Base-by-base conservation (phyloP, 2,329 filamentous ascomycete genomes). In the Samsoniella hepiali region DNA sequence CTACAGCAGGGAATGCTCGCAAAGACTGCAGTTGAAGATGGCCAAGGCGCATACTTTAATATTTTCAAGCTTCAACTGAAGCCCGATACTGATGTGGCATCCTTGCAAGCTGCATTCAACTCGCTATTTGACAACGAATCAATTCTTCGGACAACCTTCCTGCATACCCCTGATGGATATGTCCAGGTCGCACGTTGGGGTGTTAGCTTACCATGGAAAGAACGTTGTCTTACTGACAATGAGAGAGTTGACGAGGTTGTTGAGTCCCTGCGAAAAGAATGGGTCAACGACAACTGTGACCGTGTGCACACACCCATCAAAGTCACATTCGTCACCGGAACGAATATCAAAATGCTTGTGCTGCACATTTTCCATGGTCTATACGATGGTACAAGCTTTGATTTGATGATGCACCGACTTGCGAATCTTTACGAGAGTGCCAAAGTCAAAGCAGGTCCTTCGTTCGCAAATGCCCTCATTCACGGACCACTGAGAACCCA, bases 1-100 rank as follows among this genome's bases (percentile, higher is more conserved):
- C 78, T 97, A 1, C 93, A 97, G 70, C 87, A 94, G 72, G 93
- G 93, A 0, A 94, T 97, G 79, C 86, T 97, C 57, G 89, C 89
- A 6, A 84, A 87, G 56, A 88, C 87, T 31, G 72, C 90, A 44
- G 83, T 75, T 0, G 71, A 85, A 10, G 85, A 78, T 22, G 75
- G 81, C 0, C 72, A 77, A 0, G 79, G 81, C 0, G 76, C 89
- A 0, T 97, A 97, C 71, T 96, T 94, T 73, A 93, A 93, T 63
- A 80, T 81, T 0, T 96, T 97, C 70, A 76, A 75, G 0, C 86
- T 94, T 50, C 68, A 77, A 0, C 74, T 96, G 1, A 63, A 73
- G 0, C 63, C 73, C 0, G 65, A 72, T 0, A 71, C 85, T 5
- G 80, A 85, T n/a, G 44, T 80, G 1, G 64, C 73, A 0, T 76